Conservation (phyloP, 2,329 filamentous ascomycete genomes). For the Dryadomyces sulphureus region DNA sequence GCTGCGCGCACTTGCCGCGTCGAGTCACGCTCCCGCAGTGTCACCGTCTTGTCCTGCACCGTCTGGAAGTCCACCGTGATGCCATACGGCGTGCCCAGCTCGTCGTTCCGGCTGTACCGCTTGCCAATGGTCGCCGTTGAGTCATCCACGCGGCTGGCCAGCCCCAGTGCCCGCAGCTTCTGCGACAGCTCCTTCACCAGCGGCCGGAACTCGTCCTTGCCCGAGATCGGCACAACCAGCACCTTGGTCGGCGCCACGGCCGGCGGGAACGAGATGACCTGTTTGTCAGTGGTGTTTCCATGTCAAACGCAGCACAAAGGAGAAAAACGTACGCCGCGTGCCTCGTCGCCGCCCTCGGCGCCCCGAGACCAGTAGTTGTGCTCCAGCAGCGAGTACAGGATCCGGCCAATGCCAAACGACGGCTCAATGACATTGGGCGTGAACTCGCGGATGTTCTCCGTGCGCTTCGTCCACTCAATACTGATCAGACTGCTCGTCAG, state of each 20-base stretch:
- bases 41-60: slow-evolving; percentile 72
- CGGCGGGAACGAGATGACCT: slow-evolving; percentile 39
- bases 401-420: slow-evolving; percentile 91
- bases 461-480: slow-evolving; percentile 70
- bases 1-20: slow-evolving; percentile 80
- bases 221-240: slow-evolving; percentile 76
- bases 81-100: slow-evolving; percentile 85
- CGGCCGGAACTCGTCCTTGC: slow-evolving; percentile 68
- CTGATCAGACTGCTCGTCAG: slow-evolving; percentile 64
- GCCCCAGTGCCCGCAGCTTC: slow-evolving; percentile 58
- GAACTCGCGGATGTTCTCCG: slow-evolving; percentile 78
- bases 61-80: slow-evolving; percentile 96
- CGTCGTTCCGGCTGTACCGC: slow-evolving; percentile 87
- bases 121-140: slow-evolving; percentile 88
- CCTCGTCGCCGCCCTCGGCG: slow-evolving; percentile 57
- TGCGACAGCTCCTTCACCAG: slow-evolving; percentile 57
- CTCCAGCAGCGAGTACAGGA: slow-evolving; percentile 85
- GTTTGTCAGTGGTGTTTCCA: slow-evolving; percentile 14
- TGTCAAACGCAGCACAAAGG: neutral
- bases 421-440: slow-evolving; percentile 95
- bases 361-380: slow-evolving; percentile 86
- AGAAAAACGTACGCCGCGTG: slow-evolving; percentile 58
- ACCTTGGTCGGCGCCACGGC: slow-evolving; percentile 89
- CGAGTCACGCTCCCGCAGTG: slow-evolving; percentile 77
- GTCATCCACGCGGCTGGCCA: slow-evolving; percentile 80